These are phyloP conservation scores for Alternaria sp. DNA, from an alignment of 2,329 filamentous ascomycete species.

Conservation along the genomic window DNA sequence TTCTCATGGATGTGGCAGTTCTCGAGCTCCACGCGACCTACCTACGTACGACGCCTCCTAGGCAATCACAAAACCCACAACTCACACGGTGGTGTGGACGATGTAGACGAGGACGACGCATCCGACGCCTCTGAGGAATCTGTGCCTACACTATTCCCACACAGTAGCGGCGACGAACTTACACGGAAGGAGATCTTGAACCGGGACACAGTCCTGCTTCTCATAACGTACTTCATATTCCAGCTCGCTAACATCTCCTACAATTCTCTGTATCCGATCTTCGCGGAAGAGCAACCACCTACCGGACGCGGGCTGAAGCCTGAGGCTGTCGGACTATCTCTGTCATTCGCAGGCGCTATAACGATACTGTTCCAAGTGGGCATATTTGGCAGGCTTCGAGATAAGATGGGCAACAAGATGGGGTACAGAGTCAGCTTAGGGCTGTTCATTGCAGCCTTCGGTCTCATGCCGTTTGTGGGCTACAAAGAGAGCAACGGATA, in stretches of 20 bases:
- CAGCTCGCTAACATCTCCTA: slow-evolving; percentile 94
- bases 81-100: slow-evolving; percentile 44
- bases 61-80: slow-evolving; percentile 33
- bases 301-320: slow-evolving; percentile 78
- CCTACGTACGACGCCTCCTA: slow-evolving; percentile 59
- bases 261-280: slow-evolving; percentile 94
- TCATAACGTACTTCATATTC: slow-evolving; percentile 89
- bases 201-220: slow-evolving; percentile 79
- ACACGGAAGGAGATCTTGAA: slow-evolving; percentile 71
- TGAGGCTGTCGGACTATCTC: slow-evolving; percentile 80
- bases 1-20: slow-evolving; percentile 77
- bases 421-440: slow-evolving; percentile 81
- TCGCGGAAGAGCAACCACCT: slow-evolving; percentile 76
- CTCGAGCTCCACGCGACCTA: slow-evolving; percentile 63
- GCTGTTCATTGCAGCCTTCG: slow-evolving; percentile 81
- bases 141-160: slow-evolving; percentile 51
- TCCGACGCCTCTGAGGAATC: slow-evolving; percentile 40
- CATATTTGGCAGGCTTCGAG: slow-evolving; percentile 79
- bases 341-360: slow-evolving; percentile 82
- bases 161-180: slow-evolving; percentile 51
- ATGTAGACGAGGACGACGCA: slow-evolving; percentile 55
- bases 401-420: slow-evolving; percentile 81
- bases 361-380: slow-evolving; percentile 92
- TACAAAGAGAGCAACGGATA: slow-evolving; percentile 66
- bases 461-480: slow-evolving; percentile 88